A percentile compares a stretch with the other conserved stretches of the same genome.
Evolutionary conservation across 148 eudicot genomes (phyloP).

Genomic region (Camellia sinensis): DNA sequence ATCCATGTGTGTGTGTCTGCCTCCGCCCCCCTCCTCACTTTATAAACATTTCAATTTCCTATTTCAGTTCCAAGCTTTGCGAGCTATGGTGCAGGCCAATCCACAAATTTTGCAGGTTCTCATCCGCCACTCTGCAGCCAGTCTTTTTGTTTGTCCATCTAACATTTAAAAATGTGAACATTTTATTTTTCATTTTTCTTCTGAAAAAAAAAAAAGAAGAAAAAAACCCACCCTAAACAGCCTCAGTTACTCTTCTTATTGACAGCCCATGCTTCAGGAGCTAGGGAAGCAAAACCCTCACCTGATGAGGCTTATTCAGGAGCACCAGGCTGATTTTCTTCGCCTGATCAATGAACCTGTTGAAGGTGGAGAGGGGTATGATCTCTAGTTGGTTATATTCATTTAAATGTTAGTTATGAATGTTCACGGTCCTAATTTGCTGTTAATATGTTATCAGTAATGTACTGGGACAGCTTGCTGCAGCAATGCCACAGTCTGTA

Average conservation of each 20-base stretch:
- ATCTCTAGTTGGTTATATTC: not conserved
- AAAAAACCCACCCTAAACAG: not conserved
- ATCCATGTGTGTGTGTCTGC: not conserved
- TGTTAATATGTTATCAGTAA: not conserved
- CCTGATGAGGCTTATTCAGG: slow-evolving; percentile 55
- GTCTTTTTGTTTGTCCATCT: not conserved
- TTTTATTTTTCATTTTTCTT: not conserved
- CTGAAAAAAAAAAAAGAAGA: too few relatives aligned
- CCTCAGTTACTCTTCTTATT: not conserved
- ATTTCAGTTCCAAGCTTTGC: slow-evolving; percentile 67
- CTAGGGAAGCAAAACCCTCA: slow-evolving; percentile 59
- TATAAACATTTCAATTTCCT: not conserved
- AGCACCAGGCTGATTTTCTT: slow-evolving; percentile 54
- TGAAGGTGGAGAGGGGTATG: slow-evolving; percentile 34
- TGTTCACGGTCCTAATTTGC: not conserved
- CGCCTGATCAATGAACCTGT: slow-evolving; percentile 58
- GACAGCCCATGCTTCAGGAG: slow-evolving; percentile 69
- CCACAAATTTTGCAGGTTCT: slow-evolving; percentile 28
- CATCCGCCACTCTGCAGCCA: not conserved
- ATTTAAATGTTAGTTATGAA: not conserved
- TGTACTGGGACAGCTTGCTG: slow-evolving; percentile 3
- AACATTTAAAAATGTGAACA: not conserved
- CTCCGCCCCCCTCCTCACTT: not conserved
- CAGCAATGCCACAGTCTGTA: slow-evolving; percentile 7
- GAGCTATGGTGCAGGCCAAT: slow-evolving; percentile 73